A percentile compares a stretch with the other conserved stretches of the same genome.
Evolutionary conservation across 2,329 filamentous ascomycete genomes (phyloP).

Genomic region (Aspergillus felis): DNA sequence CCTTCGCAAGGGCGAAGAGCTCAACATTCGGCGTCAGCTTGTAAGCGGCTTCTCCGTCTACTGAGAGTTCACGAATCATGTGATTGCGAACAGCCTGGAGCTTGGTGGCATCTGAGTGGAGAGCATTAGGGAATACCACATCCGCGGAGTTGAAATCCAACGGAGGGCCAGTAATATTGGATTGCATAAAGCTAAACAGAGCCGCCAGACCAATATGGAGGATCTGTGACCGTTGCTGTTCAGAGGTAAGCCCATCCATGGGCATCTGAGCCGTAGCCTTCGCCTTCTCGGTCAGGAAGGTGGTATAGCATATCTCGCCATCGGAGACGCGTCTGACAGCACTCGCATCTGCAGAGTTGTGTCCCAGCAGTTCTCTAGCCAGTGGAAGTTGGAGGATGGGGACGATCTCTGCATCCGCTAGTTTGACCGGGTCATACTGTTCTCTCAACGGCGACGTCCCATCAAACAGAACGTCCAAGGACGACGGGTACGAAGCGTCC

Average conservation of each 20-base stretch:
- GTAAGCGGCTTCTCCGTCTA: conserved; percentile 86
- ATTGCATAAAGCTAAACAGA: conserved; percentile 76
- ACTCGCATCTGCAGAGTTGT: conserved; percentile 25
- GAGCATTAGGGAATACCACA: conserved; percentile 44
- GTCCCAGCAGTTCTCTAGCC: conserved; percentile 37
- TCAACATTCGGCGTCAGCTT: conserved; percentile 78
- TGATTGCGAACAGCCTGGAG: conserved; percentile 48
- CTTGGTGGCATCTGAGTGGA: conserved; percentile 38
- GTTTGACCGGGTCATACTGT: conserved; percentile 33
- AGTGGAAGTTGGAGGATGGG: conserved; percentile 33
- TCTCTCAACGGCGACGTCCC: conserved; percentile 20
- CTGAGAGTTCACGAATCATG: conserved; percentile 66
- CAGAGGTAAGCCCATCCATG: conserved; percentile 17
- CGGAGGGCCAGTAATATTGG: conserved; percentile 82
- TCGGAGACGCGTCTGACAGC: conserved; percentile 26
- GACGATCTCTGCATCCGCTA: conserved; percentile 31
- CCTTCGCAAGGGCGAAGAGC: conserved; percentile 72
- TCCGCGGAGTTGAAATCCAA: conserved; percentile 56
- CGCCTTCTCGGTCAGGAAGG: conserved; percentile 34
- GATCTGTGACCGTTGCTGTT: conserved; percentile 36
- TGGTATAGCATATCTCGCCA: conserved; percentile 35
- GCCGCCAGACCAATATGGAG: conserved; percentile 63
- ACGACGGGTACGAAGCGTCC: conserved; percentile 20
- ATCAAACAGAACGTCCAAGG: conserved; percentile 33
- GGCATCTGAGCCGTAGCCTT: conserved; percentile 19